A percentile compares a stretch with the other conserved stretches of the same genome.
Conservation (phyloP, 306 rosid species). For the Vigna reflexopilosa region DNA sequence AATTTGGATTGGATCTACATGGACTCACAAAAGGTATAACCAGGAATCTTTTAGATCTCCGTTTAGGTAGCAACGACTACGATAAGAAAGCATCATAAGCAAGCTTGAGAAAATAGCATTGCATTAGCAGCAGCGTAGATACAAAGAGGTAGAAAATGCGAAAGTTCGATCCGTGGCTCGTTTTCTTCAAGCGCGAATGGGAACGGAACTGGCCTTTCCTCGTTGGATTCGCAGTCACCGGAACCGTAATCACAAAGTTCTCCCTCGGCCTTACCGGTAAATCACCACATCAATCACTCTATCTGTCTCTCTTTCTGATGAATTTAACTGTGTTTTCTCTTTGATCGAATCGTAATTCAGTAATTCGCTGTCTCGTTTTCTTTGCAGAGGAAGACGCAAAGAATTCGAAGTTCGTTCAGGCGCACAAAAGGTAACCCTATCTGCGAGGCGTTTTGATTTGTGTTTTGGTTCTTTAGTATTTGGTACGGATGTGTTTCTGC, state of each 20-base stretch:
- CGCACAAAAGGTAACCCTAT: conserved; percentile 39
- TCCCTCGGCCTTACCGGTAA: conserved; percentile 67
- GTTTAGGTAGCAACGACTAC: neutral
- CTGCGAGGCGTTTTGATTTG: neutral
- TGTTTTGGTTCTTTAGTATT: neutral
- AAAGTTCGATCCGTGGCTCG: conserved; percentile 78
- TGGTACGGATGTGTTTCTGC: neutral
- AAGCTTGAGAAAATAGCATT: neutral
- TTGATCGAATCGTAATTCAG: neutral
- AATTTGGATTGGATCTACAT: neutral
- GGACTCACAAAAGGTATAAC: neutral
- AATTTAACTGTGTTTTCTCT: neutral
- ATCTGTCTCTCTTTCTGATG: neutral
- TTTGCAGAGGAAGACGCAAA: conserved; percentile 46
- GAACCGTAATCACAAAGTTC: conserved; percentile 62
- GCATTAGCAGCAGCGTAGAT: neutral
- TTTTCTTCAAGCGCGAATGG: conserved; percentile 86
- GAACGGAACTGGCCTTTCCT: conserved; percentile 79
- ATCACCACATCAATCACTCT: neutral
- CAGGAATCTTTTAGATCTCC: conserved; percentile 5
- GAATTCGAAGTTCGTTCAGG: conserved; percentile 43
- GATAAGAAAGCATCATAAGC: neutral
- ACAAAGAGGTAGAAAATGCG: conserved; percentile 36
- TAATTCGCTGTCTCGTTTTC: neutral
- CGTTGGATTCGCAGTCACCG: conserved; percentile 72